Base-by-base conservation (phyloP, 352 stramenopile species). In the Phytopythium aichiense region DNA sequence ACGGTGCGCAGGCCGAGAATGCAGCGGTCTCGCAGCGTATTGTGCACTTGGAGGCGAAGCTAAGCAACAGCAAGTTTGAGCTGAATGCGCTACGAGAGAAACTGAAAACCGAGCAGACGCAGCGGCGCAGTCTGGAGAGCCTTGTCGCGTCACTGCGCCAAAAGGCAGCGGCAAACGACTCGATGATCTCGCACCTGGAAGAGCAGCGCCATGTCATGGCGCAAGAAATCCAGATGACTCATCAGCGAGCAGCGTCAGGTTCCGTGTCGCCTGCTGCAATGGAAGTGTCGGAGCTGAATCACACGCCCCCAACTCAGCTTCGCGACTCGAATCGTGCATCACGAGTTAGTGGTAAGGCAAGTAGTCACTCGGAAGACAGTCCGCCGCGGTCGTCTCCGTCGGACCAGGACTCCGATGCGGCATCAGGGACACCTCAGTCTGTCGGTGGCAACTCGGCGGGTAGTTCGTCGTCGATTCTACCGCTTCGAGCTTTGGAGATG, bases 131-230 rank as follows among this genome's bases (percentile, higher is more conserved):
- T 30, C 51, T 95, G 40, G 86, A 95, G 60, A 68, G 79, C 18
- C 64, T 95, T 4, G 78, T 90, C 23, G 77, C 82, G 8, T 74
- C 64, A 37, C 64, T 93, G 16, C 78, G 86, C 1, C 77, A 91
- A 48, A 81, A 91, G 23, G 68, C 91, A 6, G 86, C 84, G 0
- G 73, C 73, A 9, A 85, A 87, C 9, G 79, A 93, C 22, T 76
- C 66, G 5, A 62, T 80, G 37, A 82, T 95, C 4, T 67, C 71
- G 1, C 77, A 87, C 9, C 59, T 91, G n/a, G 68, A 87, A 46
- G 84, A 95, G 50, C 84, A 95, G 59, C 77, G 85, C 2, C 74
- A 90, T 51, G 76, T 74, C 6, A 87, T 93, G 79, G 82, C 82
- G 7, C 69, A 89, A 38, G 82, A 92, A 64, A 87, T 95, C 28